A percentile compares a stretch with the other conserved stretches of the same genome.
These are phyloP conservation scores for Macrolepiota albuminosa DNA, from an alignment of 768 basidiomycete species.

Conservation along the genomic window DNA sequence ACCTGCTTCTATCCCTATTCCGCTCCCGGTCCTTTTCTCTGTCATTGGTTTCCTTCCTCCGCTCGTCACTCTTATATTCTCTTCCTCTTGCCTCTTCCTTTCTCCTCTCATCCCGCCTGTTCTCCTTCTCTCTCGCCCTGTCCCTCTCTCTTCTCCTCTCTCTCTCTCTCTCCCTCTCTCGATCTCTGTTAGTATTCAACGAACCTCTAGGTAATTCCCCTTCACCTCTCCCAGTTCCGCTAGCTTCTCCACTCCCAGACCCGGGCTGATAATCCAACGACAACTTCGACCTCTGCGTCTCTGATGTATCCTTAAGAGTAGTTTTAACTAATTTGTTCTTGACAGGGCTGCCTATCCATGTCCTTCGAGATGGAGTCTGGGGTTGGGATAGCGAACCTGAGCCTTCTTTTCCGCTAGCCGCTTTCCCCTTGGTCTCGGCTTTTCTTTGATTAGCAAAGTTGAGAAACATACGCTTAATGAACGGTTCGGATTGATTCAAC, in stretches of 20 bases:
- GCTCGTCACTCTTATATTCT: too few species aligned
- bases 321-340: background rate
- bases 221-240: background rate
- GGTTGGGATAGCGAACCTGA: background rate
- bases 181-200: background rate
- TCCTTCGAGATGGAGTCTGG: background rate
- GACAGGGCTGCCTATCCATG: background rate
- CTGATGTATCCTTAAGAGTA: background rate
- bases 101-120: background rate
- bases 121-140: background rate
- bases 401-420: background rate
- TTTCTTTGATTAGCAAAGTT: background rate
- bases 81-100: background rate
- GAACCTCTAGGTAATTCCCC: background rate
- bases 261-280: background rate
- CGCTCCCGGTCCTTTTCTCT: background rate
- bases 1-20: background rate
- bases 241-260: background rate
- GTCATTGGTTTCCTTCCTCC: background rate
- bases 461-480: background rate
- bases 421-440: background rate
- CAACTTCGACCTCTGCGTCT: background rate
- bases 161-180: background rate
- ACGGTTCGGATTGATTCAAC: background rate
- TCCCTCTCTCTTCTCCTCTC: background rate